Base-by-base conservation (phyloP, 805 yeast genomes). In the Kodamaea sagamina region DNA sequence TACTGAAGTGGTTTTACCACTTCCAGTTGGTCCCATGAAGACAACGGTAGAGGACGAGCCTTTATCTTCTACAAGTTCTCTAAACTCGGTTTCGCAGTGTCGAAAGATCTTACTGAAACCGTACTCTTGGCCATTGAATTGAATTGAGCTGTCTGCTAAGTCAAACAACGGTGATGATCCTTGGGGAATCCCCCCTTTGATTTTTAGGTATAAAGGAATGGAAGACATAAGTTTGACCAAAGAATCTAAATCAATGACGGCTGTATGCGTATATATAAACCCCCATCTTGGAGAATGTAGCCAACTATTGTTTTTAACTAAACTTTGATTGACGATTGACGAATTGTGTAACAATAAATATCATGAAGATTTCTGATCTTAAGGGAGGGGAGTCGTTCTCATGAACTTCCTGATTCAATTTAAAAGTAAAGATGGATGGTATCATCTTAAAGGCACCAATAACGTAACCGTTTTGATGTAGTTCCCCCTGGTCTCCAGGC, bases 1-100 rank as follows among this genome's bases (percentile, higher is more conserved):
- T 21, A 64, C 42, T 6, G 60, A 52, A 31, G 66, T 60, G 12
- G 69, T 63, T 46, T 65, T 65, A 10, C 69, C 70, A 32, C 63
- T 52, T 7, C 62, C 63, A 5, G 63, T 60, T 4, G 66, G 66
- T 1, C 65, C 66, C 50, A 61, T 54, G 34, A 60, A 52, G 7
- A 59, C 46, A 7, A 41, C 39, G 41, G 58, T 53, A 9, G 49
- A 43, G 32, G 42, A 46, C 15, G 31, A 16, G 10, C 29, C 38
- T 16, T 34, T 31, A 17, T 52, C 41, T 36, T 42, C 5, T 6
- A 17, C 8, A 17, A 37, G 22, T 7, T 35, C 38, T 5, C 16
- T 16, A 17, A 21, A 35, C 9, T 13, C 3, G 18, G 10, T 24
- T 21, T 19, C 28, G 10, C 11, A n/a, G 7, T 17, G 28, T 11